These are phyloP conservation scores for Trichoderma citrinoviride DNA, from an alignment of 2,329 filamentous ascomycete genomes.

Conservation along the genomic window DNA sequence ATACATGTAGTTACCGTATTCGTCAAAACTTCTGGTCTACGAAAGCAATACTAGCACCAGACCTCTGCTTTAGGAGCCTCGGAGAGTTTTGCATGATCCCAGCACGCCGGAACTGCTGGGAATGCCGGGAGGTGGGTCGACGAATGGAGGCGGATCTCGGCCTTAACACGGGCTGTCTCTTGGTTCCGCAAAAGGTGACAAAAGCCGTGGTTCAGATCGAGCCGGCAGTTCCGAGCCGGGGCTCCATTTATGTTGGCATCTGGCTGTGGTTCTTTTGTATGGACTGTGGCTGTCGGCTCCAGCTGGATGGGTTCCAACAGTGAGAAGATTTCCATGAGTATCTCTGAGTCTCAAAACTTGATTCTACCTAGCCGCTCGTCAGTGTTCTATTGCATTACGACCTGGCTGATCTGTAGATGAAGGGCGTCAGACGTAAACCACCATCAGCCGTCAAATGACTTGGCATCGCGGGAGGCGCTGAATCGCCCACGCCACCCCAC, in stretches of 20 bases:
- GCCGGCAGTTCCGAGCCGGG: not conserved
- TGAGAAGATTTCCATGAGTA: too few species aligned
- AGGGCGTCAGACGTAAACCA: too few species aligned
- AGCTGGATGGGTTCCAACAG: too few species aligned
- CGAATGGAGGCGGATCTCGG: not conserved
- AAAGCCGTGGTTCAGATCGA: not conserved
- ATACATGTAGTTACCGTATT: too few species aligned
- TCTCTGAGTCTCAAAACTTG: too few species aligned
- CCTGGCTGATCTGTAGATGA: too few species aligned
- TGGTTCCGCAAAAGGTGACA: constrained; percentile 1
- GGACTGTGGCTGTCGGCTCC: too few species aligned
- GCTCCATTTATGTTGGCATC: not conserved
- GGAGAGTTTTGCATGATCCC: not conserved
- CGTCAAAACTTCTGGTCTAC: too few species aligned
- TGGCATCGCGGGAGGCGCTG: not conserved
- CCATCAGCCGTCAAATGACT: not conserved
- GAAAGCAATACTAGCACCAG: too few species aligned
- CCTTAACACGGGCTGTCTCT: constrained; percentile 1
- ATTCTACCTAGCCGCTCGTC: too few species aligned
- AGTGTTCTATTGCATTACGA: too few species aligned
- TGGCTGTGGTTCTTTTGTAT: too few species aligned
- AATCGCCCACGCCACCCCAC: not conserved
- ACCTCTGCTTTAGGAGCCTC: not conserved
- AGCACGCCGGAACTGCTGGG: not conserved
- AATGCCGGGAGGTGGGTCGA: constrained; percentile 4